Percentiles rank a stretch among this genome's conserved stretches.
Conservation (phyloP, 495 filamentous ascomycete species). For the Immersiella caudata region DNA sequence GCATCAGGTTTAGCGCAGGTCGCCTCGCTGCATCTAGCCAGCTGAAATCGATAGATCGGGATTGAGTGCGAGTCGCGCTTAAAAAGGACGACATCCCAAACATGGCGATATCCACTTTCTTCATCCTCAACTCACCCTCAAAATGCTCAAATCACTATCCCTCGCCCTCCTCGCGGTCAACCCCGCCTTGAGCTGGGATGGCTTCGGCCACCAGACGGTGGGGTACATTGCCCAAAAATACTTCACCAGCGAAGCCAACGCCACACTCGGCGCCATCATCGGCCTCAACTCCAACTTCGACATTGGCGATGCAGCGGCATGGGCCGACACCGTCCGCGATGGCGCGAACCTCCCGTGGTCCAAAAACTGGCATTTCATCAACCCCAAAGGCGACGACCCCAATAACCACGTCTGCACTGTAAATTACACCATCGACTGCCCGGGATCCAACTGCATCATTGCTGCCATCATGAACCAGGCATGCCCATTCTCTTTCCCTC, state of each 20-base stretch:
- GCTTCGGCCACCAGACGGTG: slow-evolving; percentile 29
- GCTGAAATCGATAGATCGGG: background rate
- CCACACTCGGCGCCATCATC: slow-evolving; percentile 14
- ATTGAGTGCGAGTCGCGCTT: background rate
- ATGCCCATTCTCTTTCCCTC: no score
- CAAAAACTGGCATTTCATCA: slow-evolving; percentile 27
- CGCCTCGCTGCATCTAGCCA: background rate
- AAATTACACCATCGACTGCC: slow-evolving; percentile 23
- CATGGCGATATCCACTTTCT: background rate
- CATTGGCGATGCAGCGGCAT: slow-evolving; percentile 27
- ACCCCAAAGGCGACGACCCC: slow-evolving; percentile 26
- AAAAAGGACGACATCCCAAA: background rate
- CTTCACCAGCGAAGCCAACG: slow-evolving; percentile 20
- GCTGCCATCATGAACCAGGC: slow-evolving; percentile 23
- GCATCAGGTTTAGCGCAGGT: background rate
- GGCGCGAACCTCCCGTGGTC: slow-evolving; percentile 24
- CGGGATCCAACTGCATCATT: slow-evolving; percentile 22
- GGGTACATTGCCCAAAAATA: slow-evolving; percentile 26
- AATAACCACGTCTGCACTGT: slow-evolving; percentile 19
- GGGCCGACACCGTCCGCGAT: slow-evolving; percentile 27
- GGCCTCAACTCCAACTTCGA: slow-evolving; percentile 18
- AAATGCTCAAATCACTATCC: slow-evolving; percentile 8
- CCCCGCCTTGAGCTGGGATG: slow-evolving; percentile 18
- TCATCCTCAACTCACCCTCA: background rate
- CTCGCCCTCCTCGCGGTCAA: slow-evolving; percentile 13